phyloP scores from a whole-genome alignment of 345 rosid genomes.

The Viola odorata region DNA sequence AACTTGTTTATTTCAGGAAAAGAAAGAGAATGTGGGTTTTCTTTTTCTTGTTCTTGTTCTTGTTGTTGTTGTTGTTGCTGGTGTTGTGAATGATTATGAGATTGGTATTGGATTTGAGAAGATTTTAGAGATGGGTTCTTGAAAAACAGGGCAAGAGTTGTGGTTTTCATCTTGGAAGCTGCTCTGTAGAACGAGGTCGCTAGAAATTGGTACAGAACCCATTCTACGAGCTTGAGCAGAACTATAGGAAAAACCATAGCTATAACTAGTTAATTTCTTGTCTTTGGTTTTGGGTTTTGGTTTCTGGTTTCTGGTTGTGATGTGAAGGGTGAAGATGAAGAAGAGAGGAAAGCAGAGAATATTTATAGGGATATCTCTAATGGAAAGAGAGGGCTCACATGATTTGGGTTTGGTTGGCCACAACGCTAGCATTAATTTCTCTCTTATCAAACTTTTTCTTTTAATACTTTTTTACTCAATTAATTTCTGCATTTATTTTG shows the following conservation, averaged over 20 bases:
- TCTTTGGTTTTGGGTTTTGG: background rate
- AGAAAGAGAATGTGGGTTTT: conserved; percentile 16
- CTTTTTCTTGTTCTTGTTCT: too few species aligned
- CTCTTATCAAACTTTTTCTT: background rate
- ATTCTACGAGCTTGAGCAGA: conserved; percentile 46
- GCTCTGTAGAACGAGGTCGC: conserved; percentile 61
- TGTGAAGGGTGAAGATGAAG: background rate
- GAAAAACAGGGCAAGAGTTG: conserved; percentile 43
- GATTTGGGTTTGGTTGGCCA: conserved; percentile 28
- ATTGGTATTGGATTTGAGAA: background rate
- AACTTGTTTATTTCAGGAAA: conserved; percentile 27
- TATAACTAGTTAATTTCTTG: conserved; percentile 1
- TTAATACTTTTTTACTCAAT: background rate
- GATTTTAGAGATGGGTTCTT: conserved; percentile 32
- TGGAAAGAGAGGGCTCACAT: background rate
- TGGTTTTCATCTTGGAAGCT: conserved; percentile 42
- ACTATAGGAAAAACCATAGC: conserved; percentile 51
- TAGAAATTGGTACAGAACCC: conserved; percentile 56
- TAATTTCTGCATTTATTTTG: background rate
- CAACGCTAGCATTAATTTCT: conserved; percentile 39
- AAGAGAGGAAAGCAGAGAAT: conserved; percentile 11
- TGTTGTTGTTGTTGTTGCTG: too few species aligned
- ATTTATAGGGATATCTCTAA: conserved; percentile 32
- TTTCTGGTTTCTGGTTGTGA: too few species aligned
- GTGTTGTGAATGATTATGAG: too few species aligned